These are phyloP conservation scores for Hemileccinum rubropunctum DNA, from an alignment of 768 basidiomycete genomes.

Conservation along the genomic window DNA sequence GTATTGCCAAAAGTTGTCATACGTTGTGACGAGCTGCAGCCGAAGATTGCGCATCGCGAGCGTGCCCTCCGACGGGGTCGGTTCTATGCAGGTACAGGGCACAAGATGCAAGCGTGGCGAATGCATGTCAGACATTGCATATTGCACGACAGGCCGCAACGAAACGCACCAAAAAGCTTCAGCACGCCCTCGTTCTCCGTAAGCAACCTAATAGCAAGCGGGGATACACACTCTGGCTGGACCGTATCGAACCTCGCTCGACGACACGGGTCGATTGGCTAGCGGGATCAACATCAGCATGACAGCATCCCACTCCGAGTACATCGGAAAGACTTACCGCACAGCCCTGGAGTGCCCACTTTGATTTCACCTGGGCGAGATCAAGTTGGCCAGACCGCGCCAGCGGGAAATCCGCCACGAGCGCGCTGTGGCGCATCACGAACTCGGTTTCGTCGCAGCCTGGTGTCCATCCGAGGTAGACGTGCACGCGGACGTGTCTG, in stretches of 20 bases:
- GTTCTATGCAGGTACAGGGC: constrained; percentile 17
- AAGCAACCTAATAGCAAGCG: constrained; percentile 26
- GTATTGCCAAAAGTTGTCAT: constrained; percentile 9
- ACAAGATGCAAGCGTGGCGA: too few species aligned
- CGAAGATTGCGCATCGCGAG: constrained; percentile 22
- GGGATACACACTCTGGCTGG: constrained; percentile 26
- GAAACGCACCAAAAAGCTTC: constrained; percentile 25
- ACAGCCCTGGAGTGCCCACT: constrained; percentile 26
- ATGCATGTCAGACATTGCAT: too few species aligned
- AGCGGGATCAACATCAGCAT: not conserved
- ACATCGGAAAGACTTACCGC: constrained; percentile 8
- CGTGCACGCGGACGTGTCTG: constrained; percentile 32
- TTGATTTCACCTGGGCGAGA: constrained; percentile 15
- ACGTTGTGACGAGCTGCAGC: constrained; percentile 22
- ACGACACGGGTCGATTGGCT: constrained; percentile 24
- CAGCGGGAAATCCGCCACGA: constrained; percentile 27
- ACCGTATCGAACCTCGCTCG: constrained; percentile 17
- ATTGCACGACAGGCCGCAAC: too few species aligned
- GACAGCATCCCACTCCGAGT: too few species aligned
- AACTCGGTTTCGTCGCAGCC: constrained; percentile 31
- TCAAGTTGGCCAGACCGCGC: constrained; percentile 21
- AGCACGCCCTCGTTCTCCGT: constrained; percentile 24
- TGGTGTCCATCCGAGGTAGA: constrained; percentile 28
- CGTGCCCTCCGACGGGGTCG: constrained; percentile 24
- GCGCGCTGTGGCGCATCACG: constrained; percentile 24